phyloP scores from a whole-genome alignment of 164 flowering plant species.

The Hamamelis virginiana region DNA sequence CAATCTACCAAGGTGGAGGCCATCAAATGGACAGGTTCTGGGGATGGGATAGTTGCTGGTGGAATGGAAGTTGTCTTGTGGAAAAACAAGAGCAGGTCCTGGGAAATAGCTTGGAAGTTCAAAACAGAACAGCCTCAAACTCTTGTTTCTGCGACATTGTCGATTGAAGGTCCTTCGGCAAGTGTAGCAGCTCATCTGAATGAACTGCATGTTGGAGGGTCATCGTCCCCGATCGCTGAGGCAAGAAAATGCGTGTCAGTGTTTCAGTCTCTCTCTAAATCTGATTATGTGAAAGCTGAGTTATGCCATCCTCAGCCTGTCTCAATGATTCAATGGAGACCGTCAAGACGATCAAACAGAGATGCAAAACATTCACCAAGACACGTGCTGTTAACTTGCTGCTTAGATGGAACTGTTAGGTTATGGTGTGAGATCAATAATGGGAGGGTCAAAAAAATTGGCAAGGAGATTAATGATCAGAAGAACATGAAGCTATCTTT shows the following conservation, averaged over 20 bases:
- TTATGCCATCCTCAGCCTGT: conserved; percentile 77
- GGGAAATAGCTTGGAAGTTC: conserved; percentile 91
- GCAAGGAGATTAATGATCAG: conserved; percentile 48
- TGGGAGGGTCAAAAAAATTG: conserved; percentile 49
- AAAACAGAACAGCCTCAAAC: conserved; percentile 57
- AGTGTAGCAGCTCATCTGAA: conserved; percentile 45
- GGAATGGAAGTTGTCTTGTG: conserved; percentile 81
- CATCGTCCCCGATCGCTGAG: conserved; percentile 21
- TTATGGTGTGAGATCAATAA: conserved; percentile 84
- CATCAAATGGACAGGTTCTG: conserved; percentile 88
- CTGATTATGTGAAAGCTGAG: conserved; percentile 45
- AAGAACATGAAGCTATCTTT: conserved; percentile 41
- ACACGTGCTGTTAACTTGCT: conserved; percentile 73
- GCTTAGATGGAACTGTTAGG: conserved; percentile 88
- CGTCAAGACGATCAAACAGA: conserved; percentile 25
- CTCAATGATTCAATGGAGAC: conserved; percentile 91
- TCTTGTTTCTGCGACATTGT: conserved; percentile 83
- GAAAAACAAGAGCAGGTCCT: conserved; percentile 55
- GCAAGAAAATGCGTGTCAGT: conserved; percentile 51
- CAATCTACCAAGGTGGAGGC: conserved; percentile 68
- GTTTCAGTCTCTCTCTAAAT: conserved; percentile 36
- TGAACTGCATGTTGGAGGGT: conserved; percentile 25
- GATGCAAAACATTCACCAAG: conserved; percentile 29
- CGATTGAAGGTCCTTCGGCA: conserved; percentile 73
- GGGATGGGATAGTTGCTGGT: conserved; percentile 85